A percentile compares a stretch with the other conserved stretches of the same genome.
phyloP scores from a whole-genome alignment of 1,284 basidiomycete species.

The Melampsora americana region DNA sequence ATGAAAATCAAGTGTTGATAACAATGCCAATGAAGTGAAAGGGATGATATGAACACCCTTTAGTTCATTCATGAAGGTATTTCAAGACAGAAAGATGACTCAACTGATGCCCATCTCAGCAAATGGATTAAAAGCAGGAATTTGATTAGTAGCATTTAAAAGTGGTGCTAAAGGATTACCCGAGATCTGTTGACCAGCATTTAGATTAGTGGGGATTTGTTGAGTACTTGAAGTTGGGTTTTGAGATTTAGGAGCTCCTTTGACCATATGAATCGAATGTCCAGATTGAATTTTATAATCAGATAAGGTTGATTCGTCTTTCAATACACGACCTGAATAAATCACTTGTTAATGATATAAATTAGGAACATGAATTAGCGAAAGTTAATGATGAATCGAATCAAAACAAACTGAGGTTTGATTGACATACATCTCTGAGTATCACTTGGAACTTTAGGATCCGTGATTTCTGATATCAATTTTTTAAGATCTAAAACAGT shows the following conservation, averaged over 20 bases:
- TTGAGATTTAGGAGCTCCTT: slow-evolving; percentile 66
- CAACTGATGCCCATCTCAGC: slow-evolving; percentile 74
- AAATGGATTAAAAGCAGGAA: slow-evolving; percentile 82
- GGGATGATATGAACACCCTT: slow-evolving; percentile 56
- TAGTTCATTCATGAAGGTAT: slow-evolving; percentile 45
- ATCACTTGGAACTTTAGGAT: slow-evolving; percentile 58
- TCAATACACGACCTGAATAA: slow-evolving; percentile 55
- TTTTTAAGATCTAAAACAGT: slow-evolving; percentile 80
- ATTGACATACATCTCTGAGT: slow-evolving; percentile 54
- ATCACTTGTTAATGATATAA: slow-evolving; percentile 20
- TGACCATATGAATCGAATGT: slow-evolving; percentile 64
- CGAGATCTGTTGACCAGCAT: slow-evolving; percentile 53
- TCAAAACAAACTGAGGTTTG: background rate
- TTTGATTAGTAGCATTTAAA: slow-evolving; percentile 53
- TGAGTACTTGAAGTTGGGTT: slow-evolving; percentile 61
- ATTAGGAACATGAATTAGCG: background rate
- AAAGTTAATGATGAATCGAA: too few species aligned
- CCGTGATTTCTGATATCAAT: slow-evolving; percentile 73
- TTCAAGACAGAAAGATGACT: background rate
- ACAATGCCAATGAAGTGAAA: background rate
- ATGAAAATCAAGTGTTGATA: background rate
- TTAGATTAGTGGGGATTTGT: slow-evolving; percentile 67
- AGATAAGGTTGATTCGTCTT: slow-evolving; percentile 78
- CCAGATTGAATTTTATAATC: slow-evolving; percentile 75
- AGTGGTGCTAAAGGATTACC: slow-evolving; percentile 54